A percentile compares a stretch with the other conserved stretches of the same genome.
Evolutionary conservation across 106 monocot species (phyloP).

Genomic region (Alisma plantagoaquatica): DNA sequence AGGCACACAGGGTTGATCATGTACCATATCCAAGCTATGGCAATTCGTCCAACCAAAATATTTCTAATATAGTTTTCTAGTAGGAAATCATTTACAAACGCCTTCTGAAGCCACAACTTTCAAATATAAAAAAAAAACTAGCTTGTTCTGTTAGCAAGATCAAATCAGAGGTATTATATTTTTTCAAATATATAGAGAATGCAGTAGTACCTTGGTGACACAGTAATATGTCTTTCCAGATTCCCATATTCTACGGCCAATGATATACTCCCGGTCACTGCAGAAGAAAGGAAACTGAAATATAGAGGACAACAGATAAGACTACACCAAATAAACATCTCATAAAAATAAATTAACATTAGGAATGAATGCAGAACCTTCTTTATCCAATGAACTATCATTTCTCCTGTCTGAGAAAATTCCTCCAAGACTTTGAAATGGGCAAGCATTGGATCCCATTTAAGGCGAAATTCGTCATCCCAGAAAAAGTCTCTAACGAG

Average conservation of each 20-base stretch:
- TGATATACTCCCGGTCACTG: slow-evolving; percentile 13
- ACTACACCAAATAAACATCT: background rate
- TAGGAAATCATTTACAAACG: too few relatives aligned
- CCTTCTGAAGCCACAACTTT: too few relatives aligned
- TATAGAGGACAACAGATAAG: background rate
- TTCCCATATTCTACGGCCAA: slow-evolving; percentile 18
- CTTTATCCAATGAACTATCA: slow-evolving; percentile 80
- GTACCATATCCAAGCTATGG: too few relatives aligned
- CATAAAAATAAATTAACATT: background rate
- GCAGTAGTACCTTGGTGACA: slow-evolving; percentile 10
- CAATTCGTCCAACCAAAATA: too few relatives aligned
- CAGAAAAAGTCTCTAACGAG: slow-evolving; percentile 88
- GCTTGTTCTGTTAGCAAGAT: too few relatives aligned
- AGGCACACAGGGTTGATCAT: too few relatives aligned
- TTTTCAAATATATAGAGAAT: background rate
- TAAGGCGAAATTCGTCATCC: slow-evolving; percentile 79
- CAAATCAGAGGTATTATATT: background rate
- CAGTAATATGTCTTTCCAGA: slow-evolving; percentile 7
- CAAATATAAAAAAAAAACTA: too few relatives aligned
- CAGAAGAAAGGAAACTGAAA: slow-evolving; percentile 17
- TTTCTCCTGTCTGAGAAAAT: slow-evolving; percentile 45
- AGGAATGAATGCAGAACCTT: slow-evolving; percentile 32
- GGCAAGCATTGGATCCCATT: slow-evolving; percentile 90
- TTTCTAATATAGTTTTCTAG: too few relatives aligned
- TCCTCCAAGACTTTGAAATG: slow-evolving; percentile 64